Evolutionary conservation across 2,329 filamentous ascomycete genomes (phyloP).

Genomic region (Zymoseptoria ardabiliae): DNA sequence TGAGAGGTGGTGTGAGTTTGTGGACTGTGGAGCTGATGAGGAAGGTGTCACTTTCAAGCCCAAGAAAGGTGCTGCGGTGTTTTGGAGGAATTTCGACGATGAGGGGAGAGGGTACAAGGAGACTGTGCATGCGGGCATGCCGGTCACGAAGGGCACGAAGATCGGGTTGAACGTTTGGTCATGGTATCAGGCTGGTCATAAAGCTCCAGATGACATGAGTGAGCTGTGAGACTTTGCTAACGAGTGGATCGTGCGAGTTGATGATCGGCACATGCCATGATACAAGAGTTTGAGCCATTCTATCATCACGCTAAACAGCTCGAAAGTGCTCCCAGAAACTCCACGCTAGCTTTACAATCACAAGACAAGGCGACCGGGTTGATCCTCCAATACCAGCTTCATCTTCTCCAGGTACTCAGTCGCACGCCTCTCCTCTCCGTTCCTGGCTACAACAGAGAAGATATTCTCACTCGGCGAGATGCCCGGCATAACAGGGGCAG

Average conservation of each 20-base stretch:
- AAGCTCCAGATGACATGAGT: constrained; percentile 1
- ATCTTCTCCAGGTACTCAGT: constrained; percentile 76
- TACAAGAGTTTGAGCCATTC: constrained; percentile 3
- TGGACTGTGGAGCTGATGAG: constrained; percentile 40
- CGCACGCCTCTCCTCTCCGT: constrained; percentile 74
- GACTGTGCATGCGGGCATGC: constrained; percentile 55
- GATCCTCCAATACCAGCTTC: constrained; percentile 73
- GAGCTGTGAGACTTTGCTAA: not conserved
- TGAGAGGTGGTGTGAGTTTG: constrained; percentile 49
- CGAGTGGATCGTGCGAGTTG: not conserved
- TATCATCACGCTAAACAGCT: not conserved
- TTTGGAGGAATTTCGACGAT: constrained; percentile 53
- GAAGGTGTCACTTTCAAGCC: constrained; percentile 53
- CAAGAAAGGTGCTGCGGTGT: constrained; percentile 52
- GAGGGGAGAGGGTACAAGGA: constrained; percentile 52
- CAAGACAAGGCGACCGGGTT: constrained; percentile 66
- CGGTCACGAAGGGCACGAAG: constrained; percentile 50
- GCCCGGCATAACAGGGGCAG: constrained; percentile 18
- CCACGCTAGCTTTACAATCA: constrained; percentile 20
- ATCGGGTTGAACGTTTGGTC: constrained; percentile 60
- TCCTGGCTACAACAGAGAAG: constrained; percentile 73
- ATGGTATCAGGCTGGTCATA: constrained; percentile 44
- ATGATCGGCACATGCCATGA: not conserved
- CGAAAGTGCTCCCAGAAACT: constrained; percentile 6
- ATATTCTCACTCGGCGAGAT: constrained; percentile 56